Evolutionary conservation across 106 monocot species (phyloP), one percentile per base, ranked within the genome.

Genomic region (Acorus gramineus): DNA sequence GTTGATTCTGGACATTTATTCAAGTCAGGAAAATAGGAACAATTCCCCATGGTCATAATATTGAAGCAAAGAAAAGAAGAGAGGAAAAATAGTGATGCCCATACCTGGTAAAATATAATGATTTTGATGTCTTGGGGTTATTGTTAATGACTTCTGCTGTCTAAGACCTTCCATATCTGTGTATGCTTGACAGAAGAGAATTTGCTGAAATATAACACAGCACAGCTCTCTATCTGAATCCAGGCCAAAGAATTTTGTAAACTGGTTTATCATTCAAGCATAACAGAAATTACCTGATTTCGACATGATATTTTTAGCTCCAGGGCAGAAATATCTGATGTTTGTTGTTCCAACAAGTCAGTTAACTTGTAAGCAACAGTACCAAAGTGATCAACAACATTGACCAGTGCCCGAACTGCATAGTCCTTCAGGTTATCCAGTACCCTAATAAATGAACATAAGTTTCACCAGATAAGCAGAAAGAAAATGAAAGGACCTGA

Each of bases 281-380:
- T 28, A 28, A 28, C 28, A 59, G 12, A 13, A 68, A 7, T n/a
- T 65, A 91, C 95, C 95, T 96, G 95, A 79, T 91, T 80, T 49
- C 90, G 74, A 56, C 82, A 87, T 43, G 90, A 78, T 13, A 96
- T 72, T 68, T 81, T 90, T 55, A 82, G 62, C 66, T 91, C 95
- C 56, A 91, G 64, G 11, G 74, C 62, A 8, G 87, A 84, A 5
- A 85, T 13, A 65, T 90, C 91, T 12, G 73, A n/a, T n/a, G 77
- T 70, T 64, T 96, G 86, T 72, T 96, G 84, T 53, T 96, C 95
- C 68, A 83, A 85, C 13, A 96, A 70, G 53, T 91, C 95, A 14
- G 84, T 96, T 64, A 96, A 69, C 75, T 96, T 96, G 79, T 87
- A 96, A 67, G 95, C 95, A 67, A 96, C 95, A 42, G 87, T 96